Evolutionary conservation across 176 grass and related monocot genomes (phyloP).

Genomic region (Chloris gayana): DNA sequence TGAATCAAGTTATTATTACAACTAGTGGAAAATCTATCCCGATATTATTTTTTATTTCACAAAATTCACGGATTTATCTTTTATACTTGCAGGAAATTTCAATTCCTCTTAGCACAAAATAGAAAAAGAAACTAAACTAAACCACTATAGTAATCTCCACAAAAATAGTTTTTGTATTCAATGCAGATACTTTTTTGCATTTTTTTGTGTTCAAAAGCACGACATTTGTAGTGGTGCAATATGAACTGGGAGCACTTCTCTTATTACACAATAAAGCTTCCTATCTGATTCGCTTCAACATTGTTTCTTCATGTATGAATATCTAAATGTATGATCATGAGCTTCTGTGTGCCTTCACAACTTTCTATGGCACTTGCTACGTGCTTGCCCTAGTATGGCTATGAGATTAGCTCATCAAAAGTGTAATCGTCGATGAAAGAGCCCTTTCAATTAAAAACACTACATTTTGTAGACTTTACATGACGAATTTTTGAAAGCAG

Average conservation of each 20-base stretch:
- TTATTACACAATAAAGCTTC: background rate
- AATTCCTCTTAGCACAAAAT: background rate
- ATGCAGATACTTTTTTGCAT: background rate
- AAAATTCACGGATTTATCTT: background rate
- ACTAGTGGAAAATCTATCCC: background rate
- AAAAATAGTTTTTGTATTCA: background rate
- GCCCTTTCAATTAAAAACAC: slow-evolving; percentile 26
- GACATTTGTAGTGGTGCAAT: background rate
- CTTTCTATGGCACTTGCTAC: slow-evolving; percentile 45
- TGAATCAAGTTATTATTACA: background rate
- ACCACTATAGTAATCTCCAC: background rate
- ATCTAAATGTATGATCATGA: slow-evolving; percentile 14
- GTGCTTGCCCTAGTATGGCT: slow-evolving; percentile 38
- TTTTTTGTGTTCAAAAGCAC: background rate
- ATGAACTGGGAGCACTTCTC: slow-evolving; percentile 23
- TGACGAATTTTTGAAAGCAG: slow-evolving; percentile 10
- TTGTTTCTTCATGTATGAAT: background rate
- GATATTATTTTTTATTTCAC: background rate
- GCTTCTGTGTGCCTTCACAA: slow-evolving; percentile 37
- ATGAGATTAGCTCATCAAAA: slow-evolving; percentile 29
- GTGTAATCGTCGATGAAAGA: slow-evolving; percentile 40
- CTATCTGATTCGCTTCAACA: background rate
- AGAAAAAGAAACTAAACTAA: background rate
- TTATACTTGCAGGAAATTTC: background rate
- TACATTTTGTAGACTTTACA: slow-evolving; percentile 32